Evolutionary conservation across 169 alveolate genomes (phyloP).

Genomic region (Theileria equi): DNA sequence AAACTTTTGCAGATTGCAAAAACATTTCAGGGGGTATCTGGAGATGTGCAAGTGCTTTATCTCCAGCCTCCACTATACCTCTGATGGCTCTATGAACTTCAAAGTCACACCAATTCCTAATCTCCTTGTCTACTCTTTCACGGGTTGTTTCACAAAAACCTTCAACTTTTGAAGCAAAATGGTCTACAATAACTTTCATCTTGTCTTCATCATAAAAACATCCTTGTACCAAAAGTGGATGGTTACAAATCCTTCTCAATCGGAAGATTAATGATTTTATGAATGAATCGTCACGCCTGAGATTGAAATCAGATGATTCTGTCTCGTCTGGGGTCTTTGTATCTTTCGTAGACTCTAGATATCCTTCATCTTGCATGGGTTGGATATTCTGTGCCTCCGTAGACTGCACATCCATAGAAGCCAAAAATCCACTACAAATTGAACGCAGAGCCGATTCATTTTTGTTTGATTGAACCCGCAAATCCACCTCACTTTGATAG

Average conservation of each 20-base stretch:
- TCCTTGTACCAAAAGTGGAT: conserved; percentile 82
- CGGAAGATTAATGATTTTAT: conserved; percentile 81
- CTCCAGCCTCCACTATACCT: conserved; percentile 47
- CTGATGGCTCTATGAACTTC: conserved; percentile 73
- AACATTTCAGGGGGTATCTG: conserved; percentile 62
- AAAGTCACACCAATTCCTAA: conserved; percentile 69
- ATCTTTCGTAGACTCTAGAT: conserved; percentile 45
- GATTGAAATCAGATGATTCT: conserved; percentile 12
- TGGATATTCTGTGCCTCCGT: not conserved
- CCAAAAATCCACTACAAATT: not conserved
- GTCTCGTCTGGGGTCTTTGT: conserved; percentile 39
- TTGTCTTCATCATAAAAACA: conserved; percentile 71
- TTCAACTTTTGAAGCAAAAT: conserved; percentile 67
- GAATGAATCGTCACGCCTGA: conserved; percentile 61
- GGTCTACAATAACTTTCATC: conserved; percentile 62
- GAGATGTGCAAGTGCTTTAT: conserved; percentile 47
- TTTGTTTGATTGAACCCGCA: conserved; percentile 18
- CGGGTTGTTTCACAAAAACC: conserved; percentile 69
- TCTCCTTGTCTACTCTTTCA: conserved; percentile 71
- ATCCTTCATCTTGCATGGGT: conserved; percentile 30
- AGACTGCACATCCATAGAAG: not conserved
- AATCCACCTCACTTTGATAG: conserved; percentile 62
- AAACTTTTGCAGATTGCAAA: conserved; percentile 63
- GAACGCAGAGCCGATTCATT: no score
- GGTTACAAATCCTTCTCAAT: conserved; percentile 87